Evolutionary conservation across 495 filamentous ascomycete genomes (phyloP).

Genomic region (Saxophila tyrrhenica): DNA sequence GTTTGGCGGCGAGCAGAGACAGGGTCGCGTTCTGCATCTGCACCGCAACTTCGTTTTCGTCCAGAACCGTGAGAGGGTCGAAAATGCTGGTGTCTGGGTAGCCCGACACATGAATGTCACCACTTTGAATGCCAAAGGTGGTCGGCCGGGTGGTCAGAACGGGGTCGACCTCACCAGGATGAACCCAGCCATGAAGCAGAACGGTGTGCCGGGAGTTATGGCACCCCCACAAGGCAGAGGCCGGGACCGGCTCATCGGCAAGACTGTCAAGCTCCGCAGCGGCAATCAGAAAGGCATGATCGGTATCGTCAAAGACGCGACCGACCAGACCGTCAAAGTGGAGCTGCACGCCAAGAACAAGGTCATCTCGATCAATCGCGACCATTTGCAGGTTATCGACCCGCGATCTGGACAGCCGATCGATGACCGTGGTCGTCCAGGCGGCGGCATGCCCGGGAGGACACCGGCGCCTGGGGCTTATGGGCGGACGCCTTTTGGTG

Average conservation of each 20-base stretch:
- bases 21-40: constrained; percentile 83
- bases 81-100: constrained; percentile 86
- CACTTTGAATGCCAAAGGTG: constrained; percentile 85
- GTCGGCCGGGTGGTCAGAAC: constrained; percentile 39
- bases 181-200: constrained; percentile 74
- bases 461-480: constrained; percentile 35
- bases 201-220: constrained; percentile 43
- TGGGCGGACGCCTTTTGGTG: constrained; percentile 55
- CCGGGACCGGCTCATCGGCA: constrained; percentile 74
- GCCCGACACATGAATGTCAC: constrained; percentile 73
- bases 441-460: constrained; percentile 6
- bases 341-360: constrained; percentile 90
- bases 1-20: constrained; percentile 68
- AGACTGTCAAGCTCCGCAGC: constrained; percentile 74
- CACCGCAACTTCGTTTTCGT: constrained; percentile 81
- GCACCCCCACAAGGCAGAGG: constrained; percentile 67
- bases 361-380: constrained; percentile 67
- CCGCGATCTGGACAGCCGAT: constrained; percentile 62
- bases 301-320: constrained; percentile 89
- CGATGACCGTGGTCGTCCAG: constrained; percentile 19
- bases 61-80: constrained; percentile 68
- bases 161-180: constrained; percentile 76
- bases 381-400: constrained; percentile 69
- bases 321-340: constrained; percentile 69
- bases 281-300: constrained; percentile 86